Conservation (phyloP, 768 basidiomycete genomes). For the Pleurotus platypus region DNA sequence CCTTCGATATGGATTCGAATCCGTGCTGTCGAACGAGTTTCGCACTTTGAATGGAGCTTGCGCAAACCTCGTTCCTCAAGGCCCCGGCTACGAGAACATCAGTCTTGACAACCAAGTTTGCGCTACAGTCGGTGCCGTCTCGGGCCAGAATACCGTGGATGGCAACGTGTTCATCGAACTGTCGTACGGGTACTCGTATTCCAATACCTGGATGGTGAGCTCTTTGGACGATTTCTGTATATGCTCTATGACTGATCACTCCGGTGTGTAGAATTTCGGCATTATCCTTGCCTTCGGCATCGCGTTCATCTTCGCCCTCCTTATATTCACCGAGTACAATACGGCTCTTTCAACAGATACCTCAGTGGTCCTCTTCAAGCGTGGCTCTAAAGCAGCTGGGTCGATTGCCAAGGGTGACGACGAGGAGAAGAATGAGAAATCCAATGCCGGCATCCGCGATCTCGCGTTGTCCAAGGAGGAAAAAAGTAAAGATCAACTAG, state of each 20-base stretch:
- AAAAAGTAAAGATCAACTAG: conserved; percentile 5
- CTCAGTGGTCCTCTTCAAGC: conserved; percentile 61
- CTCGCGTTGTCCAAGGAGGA: conserved; percentile 4
- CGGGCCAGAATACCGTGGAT: conserved; percentile 57
- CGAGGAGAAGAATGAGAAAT: conserved; percentile 30
- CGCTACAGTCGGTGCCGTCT: conserved; percentile 58
- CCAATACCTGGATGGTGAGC: conserved; percentile 42
- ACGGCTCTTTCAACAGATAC: conserved; percentile 33
- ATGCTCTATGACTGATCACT: conserved; percentile 35
- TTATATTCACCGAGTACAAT: conserved; percentile 57
- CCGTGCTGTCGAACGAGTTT: conserved; percentile 80
- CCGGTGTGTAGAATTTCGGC: conserved; percentile 65
- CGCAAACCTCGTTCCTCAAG: conserved; percentile 55
- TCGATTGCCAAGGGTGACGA: conserved; percentile 28
- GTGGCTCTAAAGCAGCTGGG: conserved; percentile 35
- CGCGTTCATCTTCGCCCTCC: conserved; percentile 49
- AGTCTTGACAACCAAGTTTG: conserved; percentile 71
- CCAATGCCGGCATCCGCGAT: conserved; percentile 13
- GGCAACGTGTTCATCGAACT: conserved; percentile 50
- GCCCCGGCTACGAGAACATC: conserved; percentile 57
- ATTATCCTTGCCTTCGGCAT: conserved; percentile 64
- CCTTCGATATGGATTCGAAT: conserved; percentile 70
- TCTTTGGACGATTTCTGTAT: not conserved
- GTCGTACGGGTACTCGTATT: conserved; percentile 45
- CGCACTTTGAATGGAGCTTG: conserved; percentile 61